Base-by-base conservation (phyloP, 805 yeast species). In the Schwanniomyces polymorphus region DNA sequence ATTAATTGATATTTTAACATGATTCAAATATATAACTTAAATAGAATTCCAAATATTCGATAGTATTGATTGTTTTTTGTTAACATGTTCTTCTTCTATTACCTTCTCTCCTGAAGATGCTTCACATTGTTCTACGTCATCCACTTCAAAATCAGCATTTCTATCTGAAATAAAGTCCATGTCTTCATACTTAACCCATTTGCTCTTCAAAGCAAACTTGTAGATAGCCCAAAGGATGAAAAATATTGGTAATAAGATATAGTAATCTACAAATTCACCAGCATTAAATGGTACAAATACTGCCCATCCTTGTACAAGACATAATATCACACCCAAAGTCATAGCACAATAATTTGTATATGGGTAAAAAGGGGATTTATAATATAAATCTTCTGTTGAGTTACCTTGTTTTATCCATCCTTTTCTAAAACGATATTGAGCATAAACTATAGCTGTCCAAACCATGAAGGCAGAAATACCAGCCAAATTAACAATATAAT, bases 161-260 rank as follows among this genome's bases (percentile, higher is more conserved):
- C 74, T 63, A 47, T 72, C 79, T 4, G 75, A 64, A 21, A 63
- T 74, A 43, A 76, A 74, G 55, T 76, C 80, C 80, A 76, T 76
- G 25, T 74, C 76, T 43, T 68, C 70, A 18, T 57, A 54, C 45
- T 57, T 63, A 8, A 71, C 65, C 55, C 70, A 73, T 31, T 58
- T 56, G 46, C 72, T 77, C 35, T 55, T 55, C 16, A 56, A 53
- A 46, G 63, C 65, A 29, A 81, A 27, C 45, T 67, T 73, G 45
- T 52, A 57, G 5, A 63, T 18, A 69, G 71, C 68, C 76, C 76
- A 73, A 28, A 52, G 12, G 14, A 52, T 45, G 5, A 50, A 50
- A 31, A 50, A 49, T 12, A 54, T 38, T 9, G 59, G 59, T 7
- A 58, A 38, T 55, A 57, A 47, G 27, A 58, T 57, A 26, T 58